Conservation (phyloP, 352 stramenopile species). For the Aphanomyces astaci region DNA sequence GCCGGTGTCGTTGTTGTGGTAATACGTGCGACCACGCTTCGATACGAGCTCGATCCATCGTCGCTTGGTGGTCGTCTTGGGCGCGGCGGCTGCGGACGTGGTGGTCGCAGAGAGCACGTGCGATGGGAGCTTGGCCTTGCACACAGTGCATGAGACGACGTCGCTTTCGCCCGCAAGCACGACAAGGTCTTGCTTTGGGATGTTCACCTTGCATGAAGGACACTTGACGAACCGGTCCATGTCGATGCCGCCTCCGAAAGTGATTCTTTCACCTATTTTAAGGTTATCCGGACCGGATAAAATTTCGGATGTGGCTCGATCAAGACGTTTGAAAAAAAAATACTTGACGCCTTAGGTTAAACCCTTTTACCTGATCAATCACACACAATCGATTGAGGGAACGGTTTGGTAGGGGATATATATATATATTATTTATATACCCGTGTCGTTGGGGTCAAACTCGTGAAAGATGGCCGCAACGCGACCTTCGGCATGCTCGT, state of each 20-base stretch:
- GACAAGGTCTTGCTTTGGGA: slow-evolving; percentile 76
- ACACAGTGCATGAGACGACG: slow-evolving; percentile 21
- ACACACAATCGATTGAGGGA: too few relatives aligned
- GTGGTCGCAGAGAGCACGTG: background rate
- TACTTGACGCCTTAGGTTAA: too few relatives aligned
- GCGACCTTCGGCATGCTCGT: background rate
- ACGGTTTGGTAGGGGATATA: too few relatives aligned
- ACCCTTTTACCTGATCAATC: too few relatives aligned
- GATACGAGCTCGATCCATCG: slow-evolving; percentile 54
- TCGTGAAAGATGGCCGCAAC: background rate
- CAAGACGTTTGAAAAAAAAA: too few relatives aligned
- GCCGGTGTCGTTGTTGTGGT: slow-evolving; percentile 75
- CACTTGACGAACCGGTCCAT: slow-evolving; percentile 80
- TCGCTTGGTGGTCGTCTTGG: slow-evolving; percentile 35
- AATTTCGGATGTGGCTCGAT: too few relatives aligned
- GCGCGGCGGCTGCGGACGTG: background rate
- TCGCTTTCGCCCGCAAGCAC: too few relatives aligned
- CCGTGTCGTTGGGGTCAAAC: background rate
- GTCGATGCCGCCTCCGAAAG: background rate
- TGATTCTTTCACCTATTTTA: background rate
- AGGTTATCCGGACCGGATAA: too few relatives aligned
- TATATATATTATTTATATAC: too few relatives aligned
- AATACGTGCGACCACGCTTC: slow-evolving; percentile 60
- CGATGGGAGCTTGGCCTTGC: background rate
- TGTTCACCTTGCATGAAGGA: slow-evolving; percentile 58